A percentile compares a stretch with the other conserved stretches of the same genome.
Conservation (phyloP, 495 filamentous ascomycete species). For the Lindgomyces ingoldianus region DNA sequence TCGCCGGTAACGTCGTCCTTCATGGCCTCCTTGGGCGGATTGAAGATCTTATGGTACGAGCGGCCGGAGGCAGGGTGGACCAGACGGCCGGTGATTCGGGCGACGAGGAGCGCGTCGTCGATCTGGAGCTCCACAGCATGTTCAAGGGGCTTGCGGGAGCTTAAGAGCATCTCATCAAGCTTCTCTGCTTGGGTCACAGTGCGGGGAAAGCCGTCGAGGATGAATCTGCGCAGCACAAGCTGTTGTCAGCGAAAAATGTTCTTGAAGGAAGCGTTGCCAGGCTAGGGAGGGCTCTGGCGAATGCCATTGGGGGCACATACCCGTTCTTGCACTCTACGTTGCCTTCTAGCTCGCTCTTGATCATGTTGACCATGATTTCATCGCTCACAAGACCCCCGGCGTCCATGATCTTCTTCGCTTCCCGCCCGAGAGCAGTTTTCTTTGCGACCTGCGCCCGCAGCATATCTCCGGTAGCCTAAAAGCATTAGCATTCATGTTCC, state of each 20-base stretch:
- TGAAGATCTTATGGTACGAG: conserved; percentile 97
- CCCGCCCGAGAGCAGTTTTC: conserved; percentile 90
- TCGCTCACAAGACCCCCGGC: conserved; percentile 95
- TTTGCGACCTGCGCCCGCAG: conserved; percentile 96
- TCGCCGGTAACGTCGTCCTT: conserved; percentile 96
- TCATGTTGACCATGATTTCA: conserved; percentile 99
- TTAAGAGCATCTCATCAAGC: conserved; percentile 84
- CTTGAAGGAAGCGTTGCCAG: not conserved
- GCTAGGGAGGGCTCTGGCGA: not conserved
- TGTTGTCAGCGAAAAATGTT: conserved; percentile 2
- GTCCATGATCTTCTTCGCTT: conserved; percentile 99
- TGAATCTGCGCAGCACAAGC: conserved; percentile 69
- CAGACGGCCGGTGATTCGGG: conserved; percentile 93
- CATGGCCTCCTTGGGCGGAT: conserved; percentile 93
- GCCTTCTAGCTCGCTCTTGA: conserved; percentile 90
- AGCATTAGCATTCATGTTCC: conserved; percentile 22
- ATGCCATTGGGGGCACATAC: conserved; percentile 51
- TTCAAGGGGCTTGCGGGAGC: conserved; percentile 74
- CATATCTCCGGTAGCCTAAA: conserved; percentile 97
- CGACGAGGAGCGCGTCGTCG: conserved; percentile 87
- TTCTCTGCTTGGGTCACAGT: conserved; percentile 94
- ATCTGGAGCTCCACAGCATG: conserved; percentile 97
- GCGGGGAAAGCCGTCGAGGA: conserved; percentile 96
- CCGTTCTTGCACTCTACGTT: conserved; percentile 96
- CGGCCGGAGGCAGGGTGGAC: conserved; percentile 94